phyloP scores from a whole-genome alignment of 164 flowering plant species.

The Kingdonia uniflora region DNA sequence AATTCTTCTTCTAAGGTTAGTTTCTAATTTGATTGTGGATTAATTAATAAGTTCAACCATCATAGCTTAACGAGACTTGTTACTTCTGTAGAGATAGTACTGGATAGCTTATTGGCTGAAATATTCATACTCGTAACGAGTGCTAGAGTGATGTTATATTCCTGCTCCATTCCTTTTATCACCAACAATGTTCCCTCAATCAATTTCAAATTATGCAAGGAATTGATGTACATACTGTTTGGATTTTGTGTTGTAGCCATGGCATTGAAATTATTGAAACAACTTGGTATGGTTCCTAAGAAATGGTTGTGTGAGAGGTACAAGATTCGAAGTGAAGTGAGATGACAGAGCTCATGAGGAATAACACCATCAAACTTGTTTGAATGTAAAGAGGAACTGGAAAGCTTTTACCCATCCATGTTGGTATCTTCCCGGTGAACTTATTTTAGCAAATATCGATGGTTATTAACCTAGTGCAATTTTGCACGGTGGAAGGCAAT shows the following conservation, averaged over 20 bases:
- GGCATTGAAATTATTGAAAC: slow-evolving; percentile 1
- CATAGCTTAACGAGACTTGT: neutral
- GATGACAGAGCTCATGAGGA: neutral
- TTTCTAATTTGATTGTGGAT: too few relatives aligned
- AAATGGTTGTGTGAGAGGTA: slow-evolving; percentile 6
- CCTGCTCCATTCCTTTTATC: neutral
- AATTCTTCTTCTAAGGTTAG: too few relatives aligned
- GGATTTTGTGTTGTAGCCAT: neutral
- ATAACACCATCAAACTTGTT: slow-evolving; percentile 2
- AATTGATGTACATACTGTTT: neutral
- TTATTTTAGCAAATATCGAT: slow-evolving; percentile 4
- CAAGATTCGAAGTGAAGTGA: slow-evolving; percentile 3
- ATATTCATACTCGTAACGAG: neutral
- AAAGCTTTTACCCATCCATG: slow-evolving; percentile 2
- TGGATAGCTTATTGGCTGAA: neutral
- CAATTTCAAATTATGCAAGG: neutral
- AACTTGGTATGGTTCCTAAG: slow-evolving; percentile 5
- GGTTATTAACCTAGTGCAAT: neutral
- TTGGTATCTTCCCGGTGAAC: slow-evolving; percentile 2
- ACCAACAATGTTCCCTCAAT: neutral
- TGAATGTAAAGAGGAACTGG: neutral
- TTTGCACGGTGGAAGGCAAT: neutral
- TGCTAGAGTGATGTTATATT: neutral
- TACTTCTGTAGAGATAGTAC: neutral
- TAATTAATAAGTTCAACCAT: neutral